Percentiles rank a stretch among this genome's conserved stretches.
These are phyloP conservation scores for Pezicula rhizophila DNA, from an alignment of 2,329 filamentous ascomycete species.

Conservation along the genomic window DNA sequence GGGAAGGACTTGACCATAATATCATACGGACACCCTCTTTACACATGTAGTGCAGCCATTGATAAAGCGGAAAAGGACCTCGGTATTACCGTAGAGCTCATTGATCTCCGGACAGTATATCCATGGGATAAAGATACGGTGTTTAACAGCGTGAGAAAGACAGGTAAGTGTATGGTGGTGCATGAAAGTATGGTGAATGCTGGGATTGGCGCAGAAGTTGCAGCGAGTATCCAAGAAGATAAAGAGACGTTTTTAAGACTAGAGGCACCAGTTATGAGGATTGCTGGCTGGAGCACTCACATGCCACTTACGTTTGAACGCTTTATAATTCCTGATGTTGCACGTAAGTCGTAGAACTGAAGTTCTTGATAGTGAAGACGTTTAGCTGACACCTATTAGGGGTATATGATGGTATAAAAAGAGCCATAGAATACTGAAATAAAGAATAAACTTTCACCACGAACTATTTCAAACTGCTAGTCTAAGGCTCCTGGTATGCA, in stretches of 20 bases:
- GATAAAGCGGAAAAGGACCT: constrained; percentile 61
- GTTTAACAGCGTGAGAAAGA: constrained; percentile 62
- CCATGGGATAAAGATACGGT: constrained; percentile 66
- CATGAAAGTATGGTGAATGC: constrained; percentile 73
- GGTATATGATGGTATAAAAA: constrained; percentile 29
- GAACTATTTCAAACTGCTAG: too few relatives aligned
- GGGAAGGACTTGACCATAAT: constrained; percentile 63
- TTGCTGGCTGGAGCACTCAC: constrained; percentile 66
- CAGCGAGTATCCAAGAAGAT: constrained; percentile 62
- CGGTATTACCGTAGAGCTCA: constrained; percentile 60
- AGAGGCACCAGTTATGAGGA: constrained; percentile 64
- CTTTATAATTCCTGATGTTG: constrained; percentile 63
- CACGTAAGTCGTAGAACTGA: constrained; percentile 44
- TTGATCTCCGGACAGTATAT: constrained; percentile 66
- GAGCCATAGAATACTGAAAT: constrained; percentile 24
- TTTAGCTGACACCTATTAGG: constrained; percentile 18
- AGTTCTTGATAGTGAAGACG: not conserved
- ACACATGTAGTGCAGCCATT: constrained; percentile 61
- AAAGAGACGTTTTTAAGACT: constrained; percentile 57
- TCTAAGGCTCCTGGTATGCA: too few relatives aligned
- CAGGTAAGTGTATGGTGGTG: constrained; percentile 62
- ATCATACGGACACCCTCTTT: constrained; percentile 66
- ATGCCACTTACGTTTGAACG: constrained; percentile 60
- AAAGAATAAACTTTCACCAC: not conserved
- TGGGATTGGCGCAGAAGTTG: constrained; percentile 66